Conservation (phyloP, 2,329 filamentous ascomycete genomes). For the Microsporum ferrugineum region DNA sequence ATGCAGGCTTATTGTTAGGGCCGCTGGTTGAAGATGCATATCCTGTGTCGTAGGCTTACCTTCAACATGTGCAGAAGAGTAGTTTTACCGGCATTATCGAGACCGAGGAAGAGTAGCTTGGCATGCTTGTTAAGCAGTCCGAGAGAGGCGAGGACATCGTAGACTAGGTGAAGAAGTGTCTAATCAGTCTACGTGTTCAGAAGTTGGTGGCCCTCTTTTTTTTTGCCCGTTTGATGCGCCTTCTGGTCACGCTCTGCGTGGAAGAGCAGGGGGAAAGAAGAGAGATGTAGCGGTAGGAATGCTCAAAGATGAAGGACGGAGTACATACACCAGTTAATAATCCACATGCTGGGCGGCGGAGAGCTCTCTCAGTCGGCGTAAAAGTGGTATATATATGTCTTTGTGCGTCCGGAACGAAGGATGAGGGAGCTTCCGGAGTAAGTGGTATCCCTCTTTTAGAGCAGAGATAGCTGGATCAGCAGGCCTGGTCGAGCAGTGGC, state of each 20-base stretch:
- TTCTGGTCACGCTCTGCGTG: neutral
- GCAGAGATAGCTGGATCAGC: neutral
- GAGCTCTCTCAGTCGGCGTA: neutral
- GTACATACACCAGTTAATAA: conserved; percentile 82
- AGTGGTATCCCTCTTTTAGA: neutral
- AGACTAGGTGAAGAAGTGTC: conserved; percentile 49
- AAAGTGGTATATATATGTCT: neutral
- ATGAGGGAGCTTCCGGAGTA: neutral
- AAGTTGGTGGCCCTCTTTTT: neutral
- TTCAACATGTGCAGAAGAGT: conserved; percentile 92
- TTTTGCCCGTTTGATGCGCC: neutral
- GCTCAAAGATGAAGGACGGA: neutral
- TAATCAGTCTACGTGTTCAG: conserved; percentile 3
- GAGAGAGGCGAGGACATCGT: conserved; percentile 76
- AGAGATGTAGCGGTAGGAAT: neutral
- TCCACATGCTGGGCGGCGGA: conserved; percentile 58
- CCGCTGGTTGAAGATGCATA: neutral
- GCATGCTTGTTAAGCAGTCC: conserved; percentile 91
- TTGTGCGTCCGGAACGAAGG: neutral
- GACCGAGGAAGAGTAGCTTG: conserved; percentile 84
- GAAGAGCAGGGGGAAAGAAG: neutral
- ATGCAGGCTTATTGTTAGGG: conserved; percentile 10
- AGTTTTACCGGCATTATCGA: conserved; percentile 92
- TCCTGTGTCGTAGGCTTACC: conserved; percentile 37
- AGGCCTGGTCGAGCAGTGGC: neutral